Conservation (phyloP, 1,139 yeast species). For the Blastobotrys raffinosifermentans region DNA sequence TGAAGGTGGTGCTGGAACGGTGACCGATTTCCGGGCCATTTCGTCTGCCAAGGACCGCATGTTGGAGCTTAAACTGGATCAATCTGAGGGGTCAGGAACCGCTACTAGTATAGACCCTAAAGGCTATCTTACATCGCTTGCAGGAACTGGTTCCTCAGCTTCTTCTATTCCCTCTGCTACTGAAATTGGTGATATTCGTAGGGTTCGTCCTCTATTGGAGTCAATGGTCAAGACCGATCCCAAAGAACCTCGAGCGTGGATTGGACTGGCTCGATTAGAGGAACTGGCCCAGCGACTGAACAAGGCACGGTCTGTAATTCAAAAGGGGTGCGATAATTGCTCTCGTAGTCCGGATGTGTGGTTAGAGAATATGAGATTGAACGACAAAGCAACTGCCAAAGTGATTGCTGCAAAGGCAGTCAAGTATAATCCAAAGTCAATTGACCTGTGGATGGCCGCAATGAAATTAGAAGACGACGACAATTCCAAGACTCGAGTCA, state of each 20-base stretch:
- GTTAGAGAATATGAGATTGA: conserved; percentile 74
- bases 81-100: conserved; percentile 18
- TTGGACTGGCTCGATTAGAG: conserved; percentile 79
- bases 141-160: conserved; percentile 15
- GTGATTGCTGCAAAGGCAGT: conserved; percentile 63
- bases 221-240: conserved; percentile 74
- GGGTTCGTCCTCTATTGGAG: conserved; percentile 54
- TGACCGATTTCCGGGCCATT: conserved; percentile 45
- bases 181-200: conserved; percentile 48
- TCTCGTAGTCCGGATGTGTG: conserved; percentile 70
- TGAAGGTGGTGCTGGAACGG: conserved; percentile 26
- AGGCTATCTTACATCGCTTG: conserved; percentile 38
- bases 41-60: conserved; percentile 50
- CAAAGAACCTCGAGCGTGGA: conserved; percentile 72
- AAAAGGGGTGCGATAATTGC: conserved; percentile 66
- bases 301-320: conserved; percentile 55
- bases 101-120: conserved; percentile 31
- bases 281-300: conserved; percentile 49
- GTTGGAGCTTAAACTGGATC: conserved; percentile 45
- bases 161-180: conserved; percentile 18
- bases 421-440: conserved; percentile 48
- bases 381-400: conserved; percentile 45
- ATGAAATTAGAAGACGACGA: conserved; percentile 55
- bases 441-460: conserved; percentile 69
- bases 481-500: conserved; percentile 46